These are phyloP conservation scores for Tuber brumale DNA, from an alignment of 495 filamentous ascomycete species.

Conservation along the genomic window DNA sequence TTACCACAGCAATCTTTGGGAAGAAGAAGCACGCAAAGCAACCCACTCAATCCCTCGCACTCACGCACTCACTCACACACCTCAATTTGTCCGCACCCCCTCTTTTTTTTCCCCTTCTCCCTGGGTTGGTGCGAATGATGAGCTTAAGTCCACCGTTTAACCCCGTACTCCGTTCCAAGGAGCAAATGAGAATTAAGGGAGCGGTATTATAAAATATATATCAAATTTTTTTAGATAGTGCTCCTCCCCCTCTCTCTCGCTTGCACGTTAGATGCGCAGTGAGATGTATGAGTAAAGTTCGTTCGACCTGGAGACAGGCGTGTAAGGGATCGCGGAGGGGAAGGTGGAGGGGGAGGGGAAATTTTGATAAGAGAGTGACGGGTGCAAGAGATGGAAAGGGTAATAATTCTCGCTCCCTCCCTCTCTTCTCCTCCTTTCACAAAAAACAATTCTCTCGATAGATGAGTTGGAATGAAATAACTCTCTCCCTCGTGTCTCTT, in stretches of 20 bases:
- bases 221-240: not conserved
- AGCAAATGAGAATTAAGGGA: not conserved
- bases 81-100: not conserved
- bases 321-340: not conserved
- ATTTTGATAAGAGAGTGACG: not conserved
- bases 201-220: not conserved
- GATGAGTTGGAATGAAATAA: constrained; percentile 1
- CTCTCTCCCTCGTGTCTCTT: not conserved
- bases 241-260: not conserved
- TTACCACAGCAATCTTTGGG: not conserved
- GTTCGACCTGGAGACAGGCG: not conserved
- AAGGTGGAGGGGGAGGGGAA: not conserved
- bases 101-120: not conserved
- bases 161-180: not conserved
- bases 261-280: not conserved
- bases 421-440: not conserved
- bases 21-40: not conserved
- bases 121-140: not conserved
- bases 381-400: not conserved
- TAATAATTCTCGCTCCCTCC: not conserved
- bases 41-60: not conserved
- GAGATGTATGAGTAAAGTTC: not conserved
- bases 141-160: not conserved
- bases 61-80: not conserved
- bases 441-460: not conserved